phyloP scores from a whole-genome alignment of 495 filamentous ascomycete species.

The Tuber indicum region DNA sequence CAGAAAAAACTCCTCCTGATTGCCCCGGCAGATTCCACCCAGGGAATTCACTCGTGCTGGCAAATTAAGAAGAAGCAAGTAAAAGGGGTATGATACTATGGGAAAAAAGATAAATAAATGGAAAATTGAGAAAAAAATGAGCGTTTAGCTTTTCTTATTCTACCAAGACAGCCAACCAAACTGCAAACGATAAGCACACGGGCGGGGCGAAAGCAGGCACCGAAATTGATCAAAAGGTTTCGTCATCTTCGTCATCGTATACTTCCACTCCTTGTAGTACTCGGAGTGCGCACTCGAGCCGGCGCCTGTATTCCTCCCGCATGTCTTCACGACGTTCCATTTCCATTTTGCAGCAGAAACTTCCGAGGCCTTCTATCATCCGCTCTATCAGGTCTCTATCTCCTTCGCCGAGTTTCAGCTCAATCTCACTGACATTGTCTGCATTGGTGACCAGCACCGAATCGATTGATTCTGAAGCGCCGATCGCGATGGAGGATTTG shows the following conservation, averaged over 20 bases:
- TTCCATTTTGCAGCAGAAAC: conserved; percentile 37
- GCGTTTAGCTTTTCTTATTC: neutral
- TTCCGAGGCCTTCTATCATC: conserved; percentile 36
- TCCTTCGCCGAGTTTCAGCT: conserved; percentile 15
- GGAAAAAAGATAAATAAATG: neutral
- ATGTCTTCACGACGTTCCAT: conserved; percentile 15
- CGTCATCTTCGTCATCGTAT: conserved; percentile 10
- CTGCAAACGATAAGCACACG: neutral
- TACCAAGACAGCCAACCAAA: neutral
- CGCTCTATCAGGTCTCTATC: conserved; percentile 37
- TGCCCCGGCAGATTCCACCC: neutral
- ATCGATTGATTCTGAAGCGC: conserved; percentile 13
- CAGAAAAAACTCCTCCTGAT: neutral
- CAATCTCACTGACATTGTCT: conserved; percentile 18
- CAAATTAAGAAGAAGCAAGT: neutral
- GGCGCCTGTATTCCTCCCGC: conserved; percentile 23
- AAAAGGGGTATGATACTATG: neutral
- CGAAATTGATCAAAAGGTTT: conserved; percentile 11
- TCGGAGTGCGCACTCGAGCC: conserved; percentile 29
- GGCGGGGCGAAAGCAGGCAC: neutral
- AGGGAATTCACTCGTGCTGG: neutral
- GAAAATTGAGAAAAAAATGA: neutral
- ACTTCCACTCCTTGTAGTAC: conserved; percentile 23
- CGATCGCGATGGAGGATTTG: conserved; percentile 25
- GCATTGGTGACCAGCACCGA: conserved; percentile 14